These are phyloP conservation scores for Globisporangium canariense DNA, from an alignment of 352 stramenopile genomes.

Conservation along the genomic window DNA sequence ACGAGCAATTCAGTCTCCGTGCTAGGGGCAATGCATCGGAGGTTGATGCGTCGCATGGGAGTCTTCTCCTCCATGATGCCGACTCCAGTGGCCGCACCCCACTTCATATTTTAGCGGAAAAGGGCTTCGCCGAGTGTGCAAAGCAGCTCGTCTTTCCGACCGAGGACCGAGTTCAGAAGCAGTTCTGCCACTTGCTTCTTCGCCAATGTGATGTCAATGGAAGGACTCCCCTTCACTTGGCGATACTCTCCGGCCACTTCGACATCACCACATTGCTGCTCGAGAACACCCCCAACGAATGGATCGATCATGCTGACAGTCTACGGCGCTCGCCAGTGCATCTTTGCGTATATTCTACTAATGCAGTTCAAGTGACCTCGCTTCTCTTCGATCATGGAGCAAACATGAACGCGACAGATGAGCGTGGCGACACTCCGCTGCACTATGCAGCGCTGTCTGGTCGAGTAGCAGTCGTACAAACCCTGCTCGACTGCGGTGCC, in stretches of 20 bases:
- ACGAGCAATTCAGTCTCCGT: conserved; percentile 19
- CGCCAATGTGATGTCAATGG: conserved; percentile 24
- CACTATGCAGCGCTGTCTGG: conserved; percentile 65
- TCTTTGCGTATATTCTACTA: conserved; percentile 28
- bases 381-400: conserved; percentile 31
- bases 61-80: conserved; percentile 22
- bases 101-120: conserved; percentile 41
- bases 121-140: conserved; percentile 50
- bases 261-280: conserved; percentile 35
- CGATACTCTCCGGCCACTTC: conserved; percentile 30
- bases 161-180: conserved; percentile 2
- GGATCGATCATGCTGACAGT: conserved; percentile 28
- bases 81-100: conserved; percentile 35
- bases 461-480: conserved; percentile 29
- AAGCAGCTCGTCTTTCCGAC: conserved; percentile 34
- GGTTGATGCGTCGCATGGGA: neutral
- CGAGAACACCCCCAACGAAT: conserved; percentile 10
- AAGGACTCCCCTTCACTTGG: conserved; percentile 37
- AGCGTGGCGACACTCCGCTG: conserved; percentile 63
- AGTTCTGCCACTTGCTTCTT: conserved; percentile 24
- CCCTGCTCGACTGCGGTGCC: conserved; percentile 42
- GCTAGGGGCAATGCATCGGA: neutral
- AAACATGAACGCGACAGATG: conserved; percentile 45
- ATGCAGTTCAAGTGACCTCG: conserved; percentile 19
- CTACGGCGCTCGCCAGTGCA: conserved; percentile 38